Conservation (phyloP, 2,329 filamentous ascomycete species). For the Aspergillus arachidicola region DNA sequence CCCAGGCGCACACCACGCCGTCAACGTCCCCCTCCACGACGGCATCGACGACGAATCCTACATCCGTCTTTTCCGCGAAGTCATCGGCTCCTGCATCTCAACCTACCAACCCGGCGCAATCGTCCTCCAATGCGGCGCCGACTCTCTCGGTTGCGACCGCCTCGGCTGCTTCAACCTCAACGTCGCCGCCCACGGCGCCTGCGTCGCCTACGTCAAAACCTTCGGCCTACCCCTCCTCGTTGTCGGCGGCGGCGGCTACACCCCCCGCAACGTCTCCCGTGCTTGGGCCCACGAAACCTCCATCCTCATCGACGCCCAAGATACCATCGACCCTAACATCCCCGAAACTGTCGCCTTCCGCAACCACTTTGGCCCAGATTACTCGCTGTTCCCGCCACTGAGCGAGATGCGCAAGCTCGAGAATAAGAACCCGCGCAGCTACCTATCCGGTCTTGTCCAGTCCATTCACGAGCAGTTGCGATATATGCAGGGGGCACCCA, state of each 20-base stretch:
- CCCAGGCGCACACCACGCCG: conserved; percentile 81
- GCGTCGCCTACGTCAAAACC: conserved; percentile 84
- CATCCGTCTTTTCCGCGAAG: conserved; percentile 76
- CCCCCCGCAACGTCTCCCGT: conserved; percentile 90
- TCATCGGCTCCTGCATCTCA: conserved; percentile 76
- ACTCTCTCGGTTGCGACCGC: conserved; percentile 89
- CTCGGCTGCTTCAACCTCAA: conserved; percentile 96
- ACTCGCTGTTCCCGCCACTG: conserved; percentile 83
- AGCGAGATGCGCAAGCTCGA: conserved; percentile 68
- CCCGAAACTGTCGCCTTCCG: conserved; percentile 82
- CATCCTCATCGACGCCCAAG: conserved; percentile 76
- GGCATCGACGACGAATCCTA: conserved; percentile 93
- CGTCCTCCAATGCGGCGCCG: conserved; percentile 92
- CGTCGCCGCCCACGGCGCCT: conserved; percentile 89
- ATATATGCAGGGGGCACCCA: conserved; percentile 82
- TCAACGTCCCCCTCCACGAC: conserved; percentile 89
- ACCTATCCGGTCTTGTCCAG: conserved; percentile 73
- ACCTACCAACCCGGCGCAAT: conserved; percentile 89
- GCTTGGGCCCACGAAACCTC: conserved; percentile 97
- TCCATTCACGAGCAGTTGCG: conserved; percentile 82
- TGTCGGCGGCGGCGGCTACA: conserved; percentile 94
- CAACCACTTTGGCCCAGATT: conserved; percentile 84
- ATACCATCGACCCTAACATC: conserved; percentile 71
- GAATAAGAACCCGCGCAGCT: conserved; percentile 79
- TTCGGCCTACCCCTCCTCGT: conserved; percentile 81